Percentiles rank a stretch among this genome's conserved stretches.
These are phyloP conservation scores for Lichtheimia hyalospora DNA, from an alignment of 371 early-diverging fungal genomes.

Conservation along the genomic window DNA sequence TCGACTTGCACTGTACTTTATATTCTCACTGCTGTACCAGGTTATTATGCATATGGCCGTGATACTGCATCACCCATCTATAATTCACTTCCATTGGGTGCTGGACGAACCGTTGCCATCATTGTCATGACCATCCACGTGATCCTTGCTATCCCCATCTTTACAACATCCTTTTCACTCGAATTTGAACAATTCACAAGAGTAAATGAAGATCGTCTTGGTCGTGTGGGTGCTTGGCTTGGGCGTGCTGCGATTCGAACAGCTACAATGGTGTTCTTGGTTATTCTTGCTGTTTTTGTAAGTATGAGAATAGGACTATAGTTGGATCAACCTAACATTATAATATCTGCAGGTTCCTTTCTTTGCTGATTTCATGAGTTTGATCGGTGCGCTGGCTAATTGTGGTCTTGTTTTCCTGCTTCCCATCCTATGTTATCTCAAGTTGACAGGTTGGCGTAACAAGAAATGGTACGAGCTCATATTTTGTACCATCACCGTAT, in stretches of 20 bases:
- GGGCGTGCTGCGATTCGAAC: constrained; percentile 55
- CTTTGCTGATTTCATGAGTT: constrained; percentile 75
- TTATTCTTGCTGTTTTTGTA: constrained; percentile 54
- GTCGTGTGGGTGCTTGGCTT: constrained; percentile 46
- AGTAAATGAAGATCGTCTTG: constrained; percentile 34
- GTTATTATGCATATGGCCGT: constrained; percentile 82
- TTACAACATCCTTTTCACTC: constrained; percentile 79
- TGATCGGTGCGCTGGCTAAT: constrained; percentile 70
- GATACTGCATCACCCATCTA: constrained; percentile 77
- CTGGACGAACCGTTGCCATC: constrained; percentile 64
- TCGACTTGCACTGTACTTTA: constrained; percentile 78
- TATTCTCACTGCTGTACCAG: constrained; percentile 73
- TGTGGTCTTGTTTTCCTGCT: constrained; percentile 71
- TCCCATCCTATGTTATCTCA: constrained; percentile 65
- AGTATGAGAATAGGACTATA: not conserved
- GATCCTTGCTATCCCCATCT: constrained; percentile 85
- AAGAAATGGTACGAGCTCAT: constrained; percentile 42
- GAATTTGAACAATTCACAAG: constrained; percentile 64
- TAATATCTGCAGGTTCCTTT: constrained; percentile 40
- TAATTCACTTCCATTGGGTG: constrained; percentile 63
- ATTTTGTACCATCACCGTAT: constrained; percentile 56
- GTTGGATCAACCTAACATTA: not conserved
- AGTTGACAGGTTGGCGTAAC: constrained; percentile 55
- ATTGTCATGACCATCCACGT: constrained; percentile 86
- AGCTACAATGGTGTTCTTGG: constrained; percentile 46